A percentile compares a stretch with the other conserved stretches of the same genome.
These are phyloP conservation scores for Starmerella vitae DNA, from an alignment of 805 yeast species.

Conservation along the genomic window DNA sequence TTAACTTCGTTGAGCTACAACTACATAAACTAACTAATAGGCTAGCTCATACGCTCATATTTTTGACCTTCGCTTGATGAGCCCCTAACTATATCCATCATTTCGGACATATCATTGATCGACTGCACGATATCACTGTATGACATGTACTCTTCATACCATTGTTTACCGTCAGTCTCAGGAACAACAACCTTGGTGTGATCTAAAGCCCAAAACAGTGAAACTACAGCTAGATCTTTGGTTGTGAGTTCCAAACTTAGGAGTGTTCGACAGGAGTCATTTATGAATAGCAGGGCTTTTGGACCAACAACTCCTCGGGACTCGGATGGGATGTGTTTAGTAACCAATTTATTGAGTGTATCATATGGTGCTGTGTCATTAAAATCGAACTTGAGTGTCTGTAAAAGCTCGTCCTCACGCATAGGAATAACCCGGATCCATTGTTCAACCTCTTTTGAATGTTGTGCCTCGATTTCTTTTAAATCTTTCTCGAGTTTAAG, in stretches of 20 bases:
- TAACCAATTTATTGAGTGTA: slow-evolving; percentile 11
- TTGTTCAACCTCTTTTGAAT: slow-evolving; percentile 36
- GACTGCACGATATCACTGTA: slow-evolving; percentile 12
- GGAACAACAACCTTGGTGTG: slow-evolving; percentile 5
- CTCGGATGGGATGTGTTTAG: slow-evolving; percentile 8
- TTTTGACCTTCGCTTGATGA: slow-evolving; percentile 18
- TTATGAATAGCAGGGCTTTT: slow-evolving; percentile 23
- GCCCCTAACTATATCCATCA: slow-evolving; percentile 15
- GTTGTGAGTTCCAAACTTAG: slow-evolving; percentile 26
- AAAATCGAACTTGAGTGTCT: slow-evolving; percentile 38
- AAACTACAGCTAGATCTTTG: slow-evolving; percentile 28
- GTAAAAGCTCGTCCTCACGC: slow-evolving; percentile 36
- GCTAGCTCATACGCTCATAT: slow-evolving; percentile 10
- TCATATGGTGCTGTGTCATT: slow-evolving; percentile 31
- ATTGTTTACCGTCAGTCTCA: slow-evolving; percentile 11
- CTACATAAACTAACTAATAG: too few species aligned
- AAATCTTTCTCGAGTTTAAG: slow-evolving; percentile 30
- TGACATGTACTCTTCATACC: slow-evolving; percentile 13
- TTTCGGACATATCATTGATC: slow-evolving; percentile 20
- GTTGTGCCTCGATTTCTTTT: slow-evolving; percentile 29
- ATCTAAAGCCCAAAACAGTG: slow-evolving; percentile 28
- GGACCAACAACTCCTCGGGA: slow-evolving; percentile 9
- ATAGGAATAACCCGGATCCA: slow-evolving; percentile 38
- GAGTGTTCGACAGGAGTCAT: slow-evolving; percentile 30
- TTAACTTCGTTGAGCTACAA: too few species aligned